Conservation (phyloP, 768 basidiomycete species). For the Clavulina sp. region DNA sequence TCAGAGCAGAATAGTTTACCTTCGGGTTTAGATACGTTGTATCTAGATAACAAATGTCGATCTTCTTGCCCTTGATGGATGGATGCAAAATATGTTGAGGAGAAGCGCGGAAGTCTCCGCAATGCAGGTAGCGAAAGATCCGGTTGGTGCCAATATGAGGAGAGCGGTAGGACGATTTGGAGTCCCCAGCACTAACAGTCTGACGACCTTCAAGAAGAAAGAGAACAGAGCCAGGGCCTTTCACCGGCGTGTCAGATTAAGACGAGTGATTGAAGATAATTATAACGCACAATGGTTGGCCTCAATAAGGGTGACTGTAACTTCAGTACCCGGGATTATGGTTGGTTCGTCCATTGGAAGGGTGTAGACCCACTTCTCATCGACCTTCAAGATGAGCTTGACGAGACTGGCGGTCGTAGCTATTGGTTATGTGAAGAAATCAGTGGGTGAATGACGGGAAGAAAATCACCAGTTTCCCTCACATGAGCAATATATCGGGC, state of each 20-base stretch:
- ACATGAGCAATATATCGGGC: constrained; percentile 90
- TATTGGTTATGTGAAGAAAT: constrained; percentile 3
- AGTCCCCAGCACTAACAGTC: constrained; percentile 78
- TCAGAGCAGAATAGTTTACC: constrained; percentile 20
- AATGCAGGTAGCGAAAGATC: constrained; percentile 81
- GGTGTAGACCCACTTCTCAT: constrained; percentile 75
- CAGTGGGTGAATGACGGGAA: background rate
- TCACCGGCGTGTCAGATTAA: background rate
- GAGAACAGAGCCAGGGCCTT: constrained; percentile 74
- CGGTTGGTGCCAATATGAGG: constrained; percentile 48
- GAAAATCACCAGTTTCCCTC: background rate
- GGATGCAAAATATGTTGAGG: constrained; percentile 79
- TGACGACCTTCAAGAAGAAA: constrained; percentile 90
- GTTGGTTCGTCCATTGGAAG: constrained; percentile 66
- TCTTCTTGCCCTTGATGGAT: constrained; percentile 54
- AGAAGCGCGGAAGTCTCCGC: constrained; percentile 84
- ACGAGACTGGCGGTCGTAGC: constrained; percentile 85
- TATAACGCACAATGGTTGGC: constrained; percentile 68
- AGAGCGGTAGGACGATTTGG: constrained; percentile 43
- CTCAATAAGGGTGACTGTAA: constrained; percentile 84
- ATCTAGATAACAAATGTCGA: constrained; percentile 86
- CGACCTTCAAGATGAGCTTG: constrained; percentile 76
- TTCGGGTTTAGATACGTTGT: constrained; percentile 90
- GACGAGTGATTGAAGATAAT: background rate
- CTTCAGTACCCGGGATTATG: constrained; percentile 60